phyloP scores from a whole-genome alignment of 73 alveolate genomes.

The Uronychia setigera region DNA sequence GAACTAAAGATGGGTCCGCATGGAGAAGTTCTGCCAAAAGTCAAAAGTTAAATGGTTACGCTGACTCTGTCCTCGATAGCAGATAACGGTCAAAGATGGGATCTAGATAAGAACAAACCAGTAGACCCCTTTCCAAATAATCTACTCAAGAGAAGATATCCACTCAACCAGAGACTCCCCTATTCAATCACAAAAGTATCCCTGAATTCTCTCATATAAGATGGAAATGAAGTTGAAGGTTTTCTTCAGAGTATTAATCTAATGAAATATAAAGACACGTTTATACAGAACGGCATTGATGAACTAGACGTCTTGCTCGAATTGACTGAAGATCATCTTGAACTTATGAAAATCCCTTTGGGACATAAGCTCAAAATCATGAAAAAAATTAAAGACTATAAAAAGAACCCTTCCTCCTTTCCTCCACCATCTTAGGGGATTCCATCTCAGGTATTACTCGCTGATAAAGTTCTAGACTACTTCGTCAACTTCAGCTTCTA shows the following conservation, averaged over 20 bases:
- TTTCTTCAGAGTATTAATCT: conserved; percentile 14
- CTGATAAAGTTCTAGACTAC: not conserved
- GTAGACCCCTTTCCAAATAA: not conserved
- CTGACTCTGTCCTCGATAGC: not conserved
- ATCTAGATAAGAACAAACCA: too few species aligned
- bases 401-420: not conserved
- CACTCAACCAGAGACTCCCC: not conserved
- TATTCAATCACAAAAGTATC: too few species aligned
- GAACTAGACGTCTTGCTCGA: conserved; percentile 27
- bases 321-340: conserved; percentile 15
- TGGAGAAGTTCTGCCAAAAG: conserved; percentile 7
- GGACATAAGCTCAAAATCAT: conserved; percentile 40
- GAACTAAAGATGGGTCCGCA: not conserved
- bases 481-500: not conserved
- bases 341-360: conserved; percentile 12
- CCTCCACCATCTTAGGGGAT: conserved; percentile 2
- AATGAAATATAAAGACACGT: conserved; percentile 9
- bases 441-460: too few species aligned
- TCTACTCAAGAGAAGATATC: not conserved
- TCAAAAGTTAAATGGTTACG: not conserved
- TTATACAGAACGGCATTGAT: conserved; percentile 33
- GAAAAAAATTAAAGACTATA: conserved; percentile 29
- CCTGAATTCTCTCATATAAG: too few species aligned
- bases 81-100: too few species aligned
- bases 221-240: conserved; percentile 13